Evolutionary conservation across 2,329 filamentous ascomycete species (phyloP).

Genomic region (Graphilbum sp.): DNA sequence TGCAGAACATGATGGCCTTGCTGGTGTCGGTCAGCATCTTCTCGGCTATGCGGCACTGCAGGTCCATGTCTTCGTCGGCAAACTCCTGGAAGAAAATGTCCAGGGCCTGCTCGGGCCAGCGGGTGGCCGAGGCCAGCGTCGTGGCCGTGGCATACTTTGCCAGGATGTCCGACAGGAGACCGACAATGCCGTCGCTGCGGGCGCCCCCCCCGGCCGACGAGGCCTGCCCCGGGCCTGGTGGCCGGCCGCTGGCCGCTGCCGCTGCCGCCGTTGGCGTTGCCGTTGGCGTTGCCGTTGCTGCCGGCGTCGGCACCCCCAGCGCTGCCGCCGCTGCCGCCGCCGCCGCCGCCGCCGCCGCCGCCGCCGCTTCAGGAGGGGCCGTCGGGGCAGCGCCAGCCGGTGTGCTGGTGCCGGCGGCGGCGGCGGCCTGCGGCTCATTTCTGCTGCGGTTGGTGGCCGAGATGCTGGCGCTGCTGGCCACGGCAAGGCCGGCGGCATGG

Average conservation of each 20-base stretch:
- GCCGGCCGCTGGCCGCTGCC: not conserved
- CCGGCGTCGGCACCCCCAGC: not conserved
- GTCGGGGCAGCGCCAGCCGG: no score
- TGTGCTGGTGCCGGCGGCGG: no score
- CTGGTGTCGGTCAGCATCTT: slow-evolving; percentile 40
- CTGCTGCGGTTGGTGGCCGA: not conserved
- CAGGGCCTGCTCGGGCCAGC: slow-evolving; percentile 40
- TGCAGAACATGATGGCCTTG: slow-evolving; percentile 46
- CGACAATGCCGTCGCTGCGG: slow-evolving; percentile 12
- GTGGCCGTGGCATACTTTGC: slow-evolving; percentile 16
- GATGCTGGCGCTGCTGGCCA: not conserved
- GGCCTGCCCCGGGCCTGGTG: not conserved
- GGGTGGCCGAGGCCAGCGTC: slow-evolving; percentile 17
- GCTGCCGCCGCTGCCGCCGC: slow-evolving; percentile 12
- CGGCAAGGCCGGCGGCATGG: no score
- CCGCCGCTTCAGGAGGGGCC: no score
- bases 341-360: no score
- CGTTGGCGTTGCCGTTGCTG: no score
- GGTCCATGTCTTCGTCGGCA: slow-evolving; percentile 36
- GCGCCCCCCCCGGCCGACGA: slow-evolving; percentile 6
- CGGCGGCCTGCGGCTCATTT: not conserved
- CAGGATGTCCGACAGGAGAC: slow-evolving; percentile 24
- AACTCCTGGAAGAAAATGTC: slow-evolving; percentile 45
- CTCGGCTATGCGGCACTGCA: slow-evolving; percentile 43
- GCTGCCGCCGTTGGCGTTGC: not conserved